Evolutionary conservation across 2,329 filamentous ascomycete species (phyloP).

Genomic region (Penicillium polonicum): DNA sequence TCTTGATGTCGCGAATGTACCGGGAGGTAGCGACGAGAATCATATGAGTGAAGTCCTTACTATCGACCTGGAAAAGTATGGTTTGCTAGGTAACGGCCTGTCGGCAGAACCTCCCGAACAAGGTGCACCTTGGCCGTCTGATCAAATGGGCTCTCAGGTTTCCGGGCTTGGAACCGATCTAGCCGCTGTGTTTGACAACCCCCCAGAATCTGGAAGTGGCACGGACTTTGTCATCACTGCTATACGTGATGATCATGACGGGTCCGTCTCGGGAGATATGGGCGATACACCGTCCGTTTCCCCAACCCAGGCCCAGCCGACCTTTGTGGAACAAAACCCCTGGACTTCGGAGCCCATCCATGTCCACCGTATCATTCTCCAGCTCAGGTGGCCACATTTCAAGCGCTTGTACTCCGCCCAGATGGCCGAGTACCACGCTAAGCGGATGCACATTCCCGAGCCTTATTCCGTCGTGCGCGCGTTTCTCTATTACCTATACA

Average conservation of each 20-base stretch:
- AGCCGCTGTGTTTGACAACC: slow-evolving; percentile 79
- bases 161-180: slow-evolving; percentile 79
- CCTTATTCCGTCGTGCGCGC: slow-evolving; percentile 91
- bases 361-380: slow-evolving; percentile 90
- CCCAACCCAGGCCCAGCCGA: slow-evolving; percentile 29
- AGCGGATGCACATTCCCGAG: slow-evolving; percentile 96
- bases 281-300: slow-evolving; percentile 34
- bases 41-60: slow-evolving; percentile 93
- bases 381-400: slow-evolving; percentile 96
- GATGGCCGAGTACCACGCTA: slow-evolving; percentile 96
- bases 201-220: slow-evolving; percentile 79
- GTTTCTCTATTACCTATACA: slow-evolving; percentile 95
- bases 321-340: slow-evolving; percentile 36
- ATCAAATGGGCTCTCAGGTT: slow-evolving; percentile 54
- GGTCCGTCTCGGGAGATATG: slow-evolving; percentile 53
- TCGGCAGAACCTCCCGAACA: slow-evolving; percentile 54
- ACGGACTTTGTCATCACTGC: slow-evolving; percentile 92
- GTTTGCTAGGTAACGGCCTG: slow-evolving; percentile 78
- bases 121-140: slow-evolving; percentile 51
- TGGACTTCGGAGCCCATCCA: slow-evolving; percentile 79
- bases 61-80: slow-evolving; percentile 87
- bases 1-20: slow-evolving; percentile 67
- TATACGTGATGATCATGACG: slow-evolving; percentile 63
- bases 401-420: slow-evolving; percentile 85
- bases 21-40: slow-evolving; percentile 75